These are phyloP conservation scores for Sindora glabra DNA, from an alignment of 306 rosid genomes.

Conservation along the genomic window DNA sequence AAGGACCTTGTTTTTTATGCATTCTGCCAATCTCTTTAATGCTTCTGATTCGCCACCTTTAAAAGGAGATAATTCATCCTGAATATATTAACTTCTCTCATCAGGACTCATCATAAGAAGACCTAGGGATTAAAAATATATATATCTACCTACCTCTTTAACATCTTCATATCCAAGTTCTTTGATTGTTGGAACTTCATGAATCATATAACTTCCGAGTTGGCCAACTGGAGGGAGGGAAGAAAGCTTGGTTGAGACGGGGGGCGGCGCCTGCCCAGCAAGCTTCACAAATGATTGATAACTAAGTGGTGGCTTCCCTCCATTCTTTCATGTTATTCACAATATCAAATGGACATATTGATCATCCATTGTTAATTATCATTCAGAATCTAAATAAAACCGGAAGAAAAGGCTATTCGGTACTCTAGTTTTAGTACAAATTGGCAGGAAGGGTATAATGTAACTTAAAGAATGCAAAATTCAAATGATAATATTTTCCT, in stretches of 20 bases:
- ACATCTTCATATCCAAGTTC: slow-evolving; percentile 72
- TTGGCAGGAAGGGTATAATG: neutral
- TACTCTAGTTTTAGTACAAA: too few species aligned
- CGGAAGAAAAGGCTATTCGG: neutral
- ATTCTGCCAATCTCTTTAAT: slow-evolving; percentile 59
- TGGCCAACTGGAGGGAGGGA: slow-evolving; percentile 66
- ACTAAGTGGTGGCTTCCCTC: slow-evolving; percentile 81
- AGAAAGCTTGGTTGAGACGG: slow-evolving; percentile 34
- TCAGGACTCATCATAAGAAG: neutral
- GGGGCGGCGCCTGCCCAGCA: slow-evolving; percentile 60
- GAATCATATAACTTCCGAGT: slow-evolving; percentile 40
- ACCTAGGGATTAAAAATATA: neutral
- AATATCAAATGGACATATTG: slow-evolving; percentile 13
- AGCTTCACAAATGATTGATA: slow-evolving; percentile 85
- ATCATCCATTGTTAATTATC: slow-evolving; percentile 13
- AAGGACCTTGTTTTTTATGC: slow-evolving; percentile 62
- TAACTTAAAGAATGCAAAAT: neutral
- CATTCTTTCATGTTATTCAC: slow-evolving; percentile 50
- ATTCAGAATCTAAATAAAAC: neutral
- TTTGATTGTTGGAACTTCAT: slow-evolving; percentile 59
- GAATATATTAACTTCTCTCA: slow-evolving; percentile 24
- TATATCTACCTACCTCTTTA: slow-evolving; percentile 37
- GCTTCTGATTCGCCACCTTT: slow-evolving; percentile 96
- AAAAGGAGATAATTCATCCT: slow-evolving; percentile 73
- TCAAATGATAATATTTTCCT: slow-evolving; percentile 2